Evolutionary conservation across 306 rosid genomes (phyloP).

Genomic region (Styphnolobium japonicum): DNA sequence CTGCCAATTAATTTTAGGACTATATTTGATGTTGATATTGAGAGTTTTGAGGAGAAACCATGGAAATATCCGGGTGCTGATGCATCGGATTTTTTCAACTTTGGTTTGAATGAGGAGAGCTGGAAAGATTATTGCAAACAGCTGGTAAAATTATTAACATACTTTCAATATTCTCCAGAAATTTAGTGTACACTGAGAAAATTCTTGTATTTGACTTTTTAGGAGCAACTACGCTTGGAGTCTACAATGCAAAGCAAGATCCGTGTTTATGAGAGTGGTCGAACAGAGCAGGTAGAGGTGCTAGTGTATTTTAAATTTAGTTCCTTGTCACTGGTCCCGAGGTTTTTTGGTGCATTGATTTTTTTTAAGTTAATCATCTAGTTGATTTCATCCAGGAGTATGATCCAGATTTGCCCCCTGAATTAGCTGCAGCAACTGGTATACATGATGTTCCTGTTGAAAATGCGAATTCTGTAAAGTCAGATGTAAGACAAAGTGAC

Average conservation of each 20-base stretch:
- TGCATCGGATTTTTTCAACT: slow-evolving; percentile 85
- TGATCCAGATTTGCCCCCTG: slow-evolving; percentile 99
- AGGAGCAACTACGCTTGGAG: slow-evolving; percentile 98
- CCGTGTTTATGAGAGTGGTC: slow-evolving; percentile 95
- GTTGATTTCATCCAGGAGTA: slow-evolving; percentile 61
- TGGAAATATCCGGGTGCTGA: slow-evolving; percentile 89
- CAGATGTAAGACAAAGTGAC: slow-evolving; percentile 65
- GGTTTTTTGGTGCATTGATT: not conserved
- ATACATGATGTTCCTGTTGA: slow-evolving; percentile 60
- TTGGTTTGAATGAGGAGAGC: slow-evolving; percentile 88
- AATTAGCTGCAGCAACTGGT: slow-evolving; percentile 94
- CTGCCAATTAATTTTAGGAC: slow-evolving; percentile 61
- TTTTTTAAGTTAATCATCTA: not conserved
- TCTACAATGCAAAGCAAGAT: slow-evolving; percentile 99
- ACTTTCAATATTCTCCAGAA: not conserved
- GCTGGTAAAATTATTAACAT: slow-evolving; percentile 61
- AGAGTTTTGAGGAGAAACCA: slow-evolving; percentile 90
- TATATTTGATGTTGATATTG: slow-evolving; percentile 91
- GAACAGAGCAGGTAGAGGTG: slow-evolving; percentile 79
- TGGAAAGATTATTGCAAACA: slow-evolving; percentile 98
- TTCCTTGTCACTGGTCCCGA: not conserved
- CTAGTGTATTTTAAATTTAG: slow-evolving; percentile 20
- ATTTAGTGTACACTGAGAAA: slow-evolving; percentile 23
- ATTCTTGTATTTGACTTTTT: slow-evolving; percentile 23
- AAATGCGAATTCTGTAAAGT: slow-evolving; percentile 54